A percentile compares a stretch with the other conserved stretches of the same genome.
Evolutionary conservation across 176 grass and related monocot genomes (phyloP).

Genomic region (Olyra latifolia): DNA sequence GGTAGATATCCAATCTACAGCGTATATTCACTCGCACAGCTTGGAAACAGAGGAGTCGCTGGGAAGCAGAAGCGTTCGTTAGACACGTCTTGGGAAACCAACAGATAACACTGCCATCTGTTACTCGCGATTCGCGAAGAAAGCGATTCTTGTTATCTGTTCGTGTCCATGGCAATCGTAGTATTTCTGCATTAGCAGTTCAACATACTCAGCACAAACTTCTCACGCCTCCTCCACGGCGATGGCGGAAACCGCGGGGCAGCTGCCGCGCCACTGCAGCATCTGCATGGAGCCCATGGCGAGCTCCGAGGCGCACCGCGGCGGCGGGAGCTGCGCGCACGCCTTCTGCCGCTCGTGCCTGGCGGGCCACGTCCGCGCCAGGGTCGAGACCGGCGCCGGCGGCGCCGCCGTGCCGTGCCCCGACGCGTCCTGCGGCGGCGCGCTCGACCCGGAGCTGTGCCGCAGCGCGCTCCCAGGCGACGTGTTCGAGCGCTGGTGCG

Average conservation of each 20-base stretch:
- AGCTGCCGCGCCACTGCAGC: slow-evolving; percentile 26
- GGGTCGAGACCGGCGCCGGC: slow-evolving; percentile 53
- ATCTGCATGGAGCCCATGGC: slow-evolving; percentile 69
- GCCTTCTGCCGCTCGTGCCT: slow-evolving; percentile 61
- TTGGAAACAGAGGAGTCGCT: too few relatives aligned
- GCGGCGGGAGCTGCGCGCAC: slow-evolving; percentile 45
- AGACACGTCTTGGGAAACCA: too few relatives aligned
- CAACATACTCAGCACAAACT: neutral
- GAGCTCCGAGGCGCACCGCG: slow-evolving; percentile 25
- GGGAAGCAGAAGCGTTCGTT: too few relatives aligned
- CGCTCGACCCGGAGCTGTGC: slow-evolving; percentile 44
- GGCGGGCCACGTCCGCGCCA: slow-evolving; percentile 50
- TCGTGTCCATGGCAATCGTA: neutral
- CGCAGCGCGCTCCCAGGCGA: slow-evolving; percentile 13
- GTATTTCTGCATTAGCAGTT: neutral
- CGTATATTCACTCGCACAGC: too few relatives aligned
- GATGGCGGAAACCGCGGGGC: slow-evolving; percentile 14
- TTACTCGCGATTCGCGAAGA: neutral
- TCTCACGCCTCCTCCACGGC: neutral
- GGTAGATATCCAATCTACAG: too few relatives aligned
- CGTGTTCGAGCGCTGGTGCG: slow-evolving; percentile 57
- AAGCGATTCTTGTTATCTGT: neutral
- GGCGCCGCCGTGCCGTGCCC: slow-evolving; percentile 43
- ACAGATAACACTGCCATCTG: too few relatives aligned
- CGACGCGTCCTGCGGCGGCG: slow-evolving; percentile 40